phyloP scores from a whole-genome alignment of 2,329 filamentous ascomycete species.

The Colletotrichum falcatum region DNA sequence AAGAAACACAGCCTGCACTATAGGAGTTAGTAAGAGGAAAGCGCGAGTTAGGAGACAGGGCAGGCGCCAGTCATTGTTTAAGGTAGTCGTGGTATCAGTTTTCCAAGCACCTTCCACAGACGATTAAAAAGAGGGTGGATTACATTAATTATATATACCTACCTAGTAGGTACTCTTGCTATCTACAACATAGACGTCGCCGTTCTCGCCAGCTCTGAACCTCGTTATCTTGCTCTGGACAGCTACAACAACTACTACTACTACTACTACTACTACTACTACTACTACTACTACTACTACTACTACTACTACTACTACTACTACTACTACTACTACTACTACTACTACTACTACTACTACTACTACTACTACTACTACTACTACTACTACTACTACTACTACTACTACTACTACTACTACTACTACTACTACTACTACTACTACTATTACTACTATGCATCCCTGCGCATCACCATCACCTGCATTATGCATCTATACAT shows the following conservation, averaged over 20 bases:
- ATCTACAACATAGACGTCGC: neutral
- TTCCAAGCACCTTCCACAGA: neutral
- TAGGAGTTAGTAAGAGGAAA: neutral
- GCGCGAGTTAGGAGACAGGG: neutral
- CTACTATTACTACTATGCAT: no score
- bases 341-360: no score
- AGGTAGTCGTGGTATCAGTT: neutral
- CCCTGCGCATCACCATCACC: neutral
- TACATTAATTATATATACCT: neutral
- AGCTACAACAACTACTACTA: neutral
- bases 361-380: no score
- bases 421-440: no score
- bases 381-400: no score
- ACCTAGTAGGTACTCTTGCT: neutral
- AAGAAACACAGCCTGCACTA: neutral
- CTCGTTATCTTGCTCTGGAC: neutral
- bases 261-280: no score
- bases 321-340: no score
- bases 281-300: no score
- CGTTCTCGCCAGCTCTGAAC: neutral
- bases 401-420: no score
- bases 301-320: no score
- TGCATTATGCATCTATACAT: neutral
- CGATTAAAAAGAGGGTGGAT: neutral
- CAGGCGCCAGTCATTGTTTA: neutral